These are phyloP conservation scores for Corymbia maculata DNA, from an alignment of 345 rosid species.

Conservation along the genomic window DNA sequence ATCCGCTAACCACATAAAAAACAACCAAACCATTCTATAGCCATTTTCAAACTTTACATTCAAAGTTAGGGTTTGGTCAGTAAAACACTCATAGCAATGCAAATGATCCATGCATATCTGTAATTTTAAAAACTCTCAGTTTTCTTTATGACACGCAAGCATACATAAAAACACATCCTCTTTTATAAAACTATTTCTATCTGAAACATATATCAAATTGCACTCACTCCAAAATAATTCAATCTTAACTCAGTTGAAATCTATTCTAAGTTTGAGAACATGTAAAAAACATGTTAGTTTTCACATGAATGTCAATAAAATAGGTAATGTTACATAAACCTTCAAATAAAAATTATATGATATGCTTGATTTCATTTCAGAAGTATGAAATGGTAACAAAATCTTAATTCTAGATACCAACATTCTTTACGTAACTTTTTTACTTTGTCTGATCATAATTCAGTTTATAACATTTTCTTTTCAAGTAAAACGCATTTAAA, in stretches of 20 bases:
- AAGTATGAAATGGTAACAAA: background rate
- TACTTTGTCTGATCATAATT: background rate
- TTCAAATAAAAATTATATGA: background rate
- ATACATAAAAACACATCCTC: background rate
- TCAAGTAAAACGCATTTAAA: background rate
- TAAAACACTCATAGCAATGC: background rate
- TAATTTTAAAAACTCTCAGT: background rate
- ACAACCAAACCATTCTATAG: background rate
- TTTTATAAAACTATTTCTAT: background rate
- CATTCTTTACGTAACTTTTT: background rate
- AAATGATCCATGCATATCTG: background rate
- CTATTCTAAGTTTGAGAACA: background rate
- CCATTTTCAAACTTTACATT: background rate
- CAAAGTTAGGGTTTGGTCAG: background rate
- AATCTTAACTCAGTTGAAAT: background rate
- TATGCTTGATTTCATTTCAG: background rate
- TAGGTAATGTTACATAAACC: background rate
- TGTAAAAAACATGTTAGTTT: background rate
- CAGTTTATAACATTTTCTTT: background rate
- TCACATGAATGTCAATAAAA: background rate
- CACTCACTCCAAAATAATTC: background rate
- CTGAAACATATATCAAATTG: background rate
- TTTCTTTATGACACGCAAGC: background rate
- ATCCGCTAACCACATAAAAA: background rate
- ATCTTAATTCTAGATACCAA: background rate